Evolutionary conservation across 441 rosid species (phyloP), one percentile per base, ranked within the genome.

Genomic region (Sinapis alba): DNA sequence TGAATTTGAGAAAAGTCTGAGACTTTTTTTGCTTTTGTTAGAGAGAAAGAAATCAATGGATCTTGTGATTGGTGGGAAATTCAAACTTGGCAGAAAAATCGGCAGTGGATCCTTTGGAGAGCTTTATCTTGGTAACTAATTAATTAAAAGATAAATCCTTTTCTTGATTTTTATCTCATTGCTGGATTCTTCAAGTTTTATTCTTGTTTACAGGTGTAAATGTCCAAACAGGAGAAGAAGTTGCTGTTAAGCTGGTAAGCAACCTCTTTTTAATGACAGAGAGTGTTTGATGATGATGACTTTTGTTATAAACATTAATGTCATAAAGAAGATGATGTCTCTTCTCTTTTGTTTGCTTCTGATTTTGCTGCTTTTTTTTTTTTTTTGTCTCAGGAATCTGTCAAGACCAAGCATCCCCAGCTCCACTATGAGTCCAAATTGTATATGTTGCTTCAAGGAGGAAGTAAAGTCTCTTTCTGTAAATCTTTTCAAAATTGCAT

Each of bases 71-170:
- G 97, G 90, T 77, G 97, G 89, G 18, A 93, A 91, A 76, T 93
- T 88, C 77, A 93, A 87, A 89, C 88, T 93, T 34, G 97, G 96
- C 32, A 88, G 98, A 81, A 93, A 93, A 90, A 93, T 93, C 77
- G 98, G 98, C 56, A 87, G 97, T 81, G 98, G 98, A 65, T 93
- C 98, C 47, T 93, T 93, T 60, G 98, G 98, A 30, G 96, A 91
- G 75, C 97, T 93, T 13, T 93, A 87, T 84, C 79, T 91, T 74
- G 98, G 98, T 93, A 81, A 1, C 3, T n/a, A n/a, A 36, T 23
- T 23, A n/a, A 13, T 0, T 9, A n/a, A 43, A 43, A 5, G 7
- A 0, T n/a, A 3, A 43, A 47, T 15, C 10, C 1, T 47, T 7
- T 13, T 45, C 2, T 47, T 15, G 0, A n/a, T n/a, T 15, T 6